Base-by-base conservation (phyloP, 176 grass and related monocot species). In the Ensete glaucum region DNA sequence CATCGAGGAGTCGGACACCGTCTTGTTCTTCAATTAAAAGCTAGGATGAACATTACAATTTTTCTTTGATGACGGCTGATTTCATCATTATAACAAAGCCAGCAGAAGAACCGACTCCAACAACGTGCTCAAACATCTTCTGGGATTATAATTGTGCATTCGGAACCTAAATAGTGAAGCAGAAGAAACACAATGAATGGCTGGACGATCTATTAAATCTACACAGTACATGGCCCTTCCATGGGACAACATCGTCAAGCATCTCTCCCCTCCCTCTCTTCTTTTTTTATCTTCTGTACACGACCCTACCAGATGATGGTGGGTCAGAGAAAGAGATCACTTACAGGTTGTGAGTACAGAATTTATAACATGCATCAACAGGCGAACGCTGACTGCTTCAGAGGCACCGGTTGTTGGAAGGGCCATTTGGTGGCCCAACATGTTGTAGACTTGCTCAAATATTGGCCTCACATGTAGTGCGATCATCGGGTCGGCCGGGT, bases 321-420 rank as follows among this genome's bases (percentile, higher is more conserved):
- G 34, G 34, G 34, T 43, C 34, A 43, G 5, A 43, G 34, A 6
- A 43, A 43, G 34, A 43, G 43, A 88, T 96, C 84, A 97, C 72
- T 98, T 93, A 55, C 83, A 88, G 80, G 72, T 84, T 73, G 87
- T 81, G 55, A 98, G 84, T 71, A 98, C 90, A 19, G 88, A 91
- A 76, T 88, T 87, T 62, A 98, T 83, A 14, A 98, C 94, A 49
- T 89, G 94, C 85, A 98, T 85, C 65, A 93, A 83, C 29, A 98
- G 71, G 26, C 85, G 76, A 51, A 93, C 80, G 67, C 69, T 87
- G 12, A 76, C 69, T 0, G 75, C 78, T 26, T 98, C 95, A 1
- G 71, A 66, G 9, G 84, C 21, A 22, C 29, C 83, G 19, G 64
- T 83, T 11, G 82, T 67, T 11, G 92, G 81, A 9, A 81, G 53